Conservation (phyloP, 2,329 filamentous ascomycete genomes). For the Neospermospora avenae region DNA sequence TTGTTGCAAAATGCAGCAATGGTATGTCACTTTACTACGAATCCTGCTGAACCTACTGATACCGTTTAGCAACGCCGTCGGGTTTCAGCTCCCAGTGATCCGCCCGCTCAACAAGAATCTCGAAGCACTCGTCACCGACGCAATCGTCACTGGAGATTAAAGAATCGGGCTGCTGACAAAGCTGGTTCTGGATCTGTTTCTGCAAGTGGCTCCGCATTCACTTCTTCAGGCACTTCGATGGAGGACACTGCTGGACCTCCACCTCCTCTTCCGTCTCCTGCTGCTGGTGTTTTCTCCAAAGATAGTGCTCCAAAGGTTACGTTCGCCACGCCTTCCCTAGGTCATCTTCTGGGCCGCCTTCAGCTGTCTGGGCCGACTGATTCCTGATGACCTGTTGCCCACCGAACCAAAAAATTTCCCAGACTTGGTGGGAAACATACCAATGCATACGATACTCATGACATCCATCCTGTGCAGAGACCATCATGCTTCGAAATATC, state of each 20-base stretch:
- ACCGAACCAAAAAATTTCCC: neutral
- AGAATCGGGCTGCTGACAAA: slow-evolving; percentile 23
- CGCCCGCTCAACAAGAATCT: slow-evolving; percentile 21
- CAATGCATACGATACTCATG: neutral
- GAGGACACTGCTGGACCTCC: slow-evolving; percentile 9
- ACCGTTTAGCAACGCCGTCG: slow-evolving; percentile 25
- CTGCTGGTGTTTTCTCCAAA: neutral
- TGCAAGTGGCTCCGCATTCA: neutral
- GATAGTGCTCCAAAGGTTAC: slow-evolving; percentile 1
- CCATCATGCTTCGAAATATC: neutral
- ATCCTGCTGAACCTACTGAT: slow-evolving; percentile 14
- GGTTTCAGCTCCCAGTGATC: slow-evolving; percentile 33
- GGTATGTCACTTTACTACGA: slow-evolving; percentile 10
- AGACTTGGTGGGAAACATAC: no score
- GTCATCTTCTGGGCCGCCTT: neutral
- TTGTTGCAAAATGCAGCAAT: slow-evolving; percentile 13
- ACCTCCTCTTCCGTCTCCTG: slow-evolving; percentile 18
- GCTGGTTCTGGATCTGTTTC: slow-evolving; percentile 7
- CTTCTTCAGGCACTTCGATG: slow-evolving; percentile 19
- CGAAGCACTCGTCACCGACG: slow-evolving; percentile 23
- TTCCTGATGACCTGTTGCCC: no score
- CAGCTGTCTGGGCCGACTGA: neutral
- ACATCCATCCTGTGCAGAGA: neutral
- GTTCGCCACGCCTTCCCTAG: slow-evolving; percentile 1
- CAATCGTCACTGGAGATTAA: slow-evolving; percentile 32